phyloP scores from a whole-genome alignment of 1,284 basidiomycete species.

The Ceratobasidium sp. region DNA sequence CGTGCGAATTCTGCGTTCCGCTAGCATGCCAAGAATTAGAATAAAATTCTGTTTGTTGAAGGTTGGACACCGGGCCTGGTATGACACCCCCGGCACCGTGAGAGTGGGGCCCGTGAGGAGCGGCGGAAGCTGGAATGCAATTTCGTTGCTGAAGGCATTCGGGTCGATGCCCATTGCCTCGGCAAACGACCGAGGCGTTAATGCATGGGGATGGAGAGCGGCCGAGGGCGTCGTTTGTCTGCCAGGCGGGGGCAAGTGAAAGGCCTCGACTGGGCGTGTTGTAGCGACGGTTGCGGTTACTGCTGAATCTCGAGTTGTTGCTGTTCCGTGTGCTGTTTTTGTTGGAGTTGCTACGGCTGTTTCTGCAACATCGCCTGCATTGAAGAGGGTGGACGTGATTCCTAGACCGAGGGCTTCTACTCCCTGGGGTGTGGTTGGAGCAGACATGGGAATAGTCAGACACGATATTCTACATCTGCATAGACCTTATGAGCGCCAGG shows the following conservation, averaged over 20 bases:
- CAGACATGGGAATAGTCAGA: no score
- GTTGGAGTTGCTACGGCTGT: constrained; percentile 18
- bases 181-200: constrained; percentile 24
- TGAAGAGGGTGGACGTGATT: constrained; percentile 10
- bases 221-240: constrained; percentile 27
- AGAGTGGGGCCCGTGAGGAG: constrained; percentile 63
- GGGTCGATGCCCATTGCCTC: constrained; percentile 37
- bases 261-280: constrained; percentile 5
- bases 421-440: no score
- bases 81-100: constrained; percentile 76
- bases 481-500: no score
- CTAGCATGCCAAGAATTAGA: constrained; percentile 60
- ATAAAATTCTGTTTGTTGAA: constrained; percentile 51
- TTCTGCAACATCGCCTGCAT: constrained; percentile 13
- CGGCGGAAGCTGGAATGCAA: constrained; percentile 52
- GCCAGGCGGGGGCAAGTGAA: constrained; percentile 26
- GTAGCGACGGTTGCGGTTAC: constrained; percentile 12
- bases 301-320: constrained; percentile 13
- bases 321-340: constrained; percentile 36
- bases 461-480: no score
- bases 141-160: constrained; percentile 45
- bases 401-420: constrained; percentile 11
- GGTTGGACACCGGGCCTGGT: constrained; percentile 58
- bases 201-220: constrained; percentile 1
- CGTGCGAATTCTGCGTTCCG: constrained; percentile 18